Conservation (phyloP, 495 filamentous ascomycete genomes). For the Tuber indicum region DNA sequence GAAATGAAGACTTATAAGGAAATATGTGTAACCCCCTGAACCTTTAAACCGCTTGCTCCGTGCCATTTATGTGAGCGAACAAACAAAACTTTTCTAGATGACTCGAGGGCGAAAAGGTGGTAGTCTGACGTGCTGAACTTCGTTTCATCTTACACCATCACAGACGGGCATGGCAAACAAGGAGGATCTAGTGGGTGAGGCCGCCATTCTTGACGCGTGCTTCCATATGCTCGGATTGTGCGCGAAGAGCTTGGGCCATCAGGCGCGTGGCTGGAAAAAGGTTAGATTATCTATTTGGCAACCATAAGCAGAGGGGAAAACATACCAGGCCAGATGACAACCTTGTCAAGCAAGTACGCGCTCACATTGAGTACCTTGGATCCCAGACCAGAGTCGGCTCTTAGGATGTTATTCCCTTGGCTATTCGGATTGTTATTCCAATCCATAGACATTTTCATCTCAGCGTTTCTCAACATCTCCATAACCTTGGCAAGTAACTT, state of each 20-base stretch:
- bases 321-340: slow-evolving; percentile 87
- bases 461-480: slow-evolving; percentile 69
- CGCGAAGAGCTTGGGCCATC: slow-evolving; percentile 79
- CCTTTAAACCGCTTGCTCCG: slow-evolving; percentile 18
- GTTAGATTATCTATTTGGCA: slow-evolving; percentile 41
- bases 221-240: slow-evolving; percentile 75
- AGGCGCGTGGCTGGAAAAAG: slow-evolving; percentile 63
- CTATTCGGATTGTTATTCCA: slow-evolving; percentile 55
- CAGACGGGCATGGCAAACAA: neutral
- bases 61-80: slow-evolving; percentile 21
- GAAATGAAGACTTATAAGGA: slow-evolving; percentile 13
- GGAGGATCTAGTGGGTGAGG: slow-evolving; percentile 15
- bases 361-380: slow-evolving; percentile 78
- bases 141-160: neutral
- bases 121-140: slow-evolving; percentile 2
- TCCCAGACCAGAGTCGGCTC: slow-evolving; percentile 36
- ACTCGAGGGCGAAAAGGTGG: slow-evolving; percentile 9
- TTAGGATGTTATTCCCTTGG: slow-evolving; percentile 47
- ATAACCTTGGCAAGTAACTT: slow-evolving; percentile 80
- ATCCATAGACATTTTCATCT: slow-evolving; percentile 66
- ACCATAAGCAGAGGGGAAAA: slow-evolving; percentile 20
- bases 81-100: slow-evolving; percentile 9
- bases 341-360: slow-evolving; percentile 82
- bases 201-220: slow-evolving; percentile 26
- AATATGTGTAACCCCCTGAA: slow-evolving; percentile 24